Evolutionary conservation across 495 filamentous ascomycete genomes (phyloP), one percentile per base, ranked within the genome.

Genomic region (Chaetomium cochliodes): DNA sequence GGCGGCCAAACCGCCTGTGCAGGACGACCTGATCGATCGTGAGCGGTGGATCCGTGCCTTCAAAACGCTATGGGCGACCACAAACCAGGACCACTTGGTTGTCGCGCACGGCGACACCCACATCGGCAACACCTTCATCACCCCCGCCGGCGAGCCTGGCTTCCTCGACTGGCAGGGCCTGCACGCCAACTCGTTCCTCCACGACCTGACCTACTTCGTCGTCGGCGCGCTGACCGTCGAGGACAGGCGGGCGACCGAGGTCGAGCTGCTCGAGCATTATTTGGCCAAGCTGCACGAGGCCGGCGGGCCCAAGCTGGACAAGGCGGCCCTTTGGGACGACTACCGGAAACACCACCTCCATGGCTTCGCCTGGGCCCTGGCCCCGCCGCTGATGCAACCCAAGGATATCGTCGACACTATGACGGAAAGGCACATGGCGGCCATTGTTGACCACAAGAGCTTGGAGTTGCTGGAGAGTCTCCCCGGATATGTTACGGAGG

Each of bases 101-200:
- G 53, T 55, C 5, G 30, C 53, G 28, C 53, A 55, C 30, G 53
- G 53, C 53, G 53, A 55, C 53, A 7, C 53, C 15, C 53, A 55
- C 53, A 55, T 55, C 28, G 53, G 53, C 53, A 55, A 55, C n/a
- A 55, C 53, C 30, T 55, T 55, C 18, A 39, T 55, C 53, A 55
- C 53, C 18, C 11, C 53, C 26, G 16, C 53, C 26, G 53, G 53
- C 53, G 53, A 55, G 53, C 53, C 53, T 18, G 53, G 53, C 53
- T 55, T 55, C 28, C 53, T 55, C 53, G 53, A 55, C 53, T 55
- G 53, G 53, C 53, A 55, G n/a, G 53, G 53, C 16, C 30, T 55
- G 53, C 53, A 55, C 53, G 33, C 37, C 8, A 55, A 55, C 30
- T 55, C 53, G 53, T 55, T 39, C 30, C 28, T 55, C 2, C 53